Base-by-base conservation (phyloP, 2,329 filamentous ascomycete genomes). In the Penicillium sp. region DNA sequence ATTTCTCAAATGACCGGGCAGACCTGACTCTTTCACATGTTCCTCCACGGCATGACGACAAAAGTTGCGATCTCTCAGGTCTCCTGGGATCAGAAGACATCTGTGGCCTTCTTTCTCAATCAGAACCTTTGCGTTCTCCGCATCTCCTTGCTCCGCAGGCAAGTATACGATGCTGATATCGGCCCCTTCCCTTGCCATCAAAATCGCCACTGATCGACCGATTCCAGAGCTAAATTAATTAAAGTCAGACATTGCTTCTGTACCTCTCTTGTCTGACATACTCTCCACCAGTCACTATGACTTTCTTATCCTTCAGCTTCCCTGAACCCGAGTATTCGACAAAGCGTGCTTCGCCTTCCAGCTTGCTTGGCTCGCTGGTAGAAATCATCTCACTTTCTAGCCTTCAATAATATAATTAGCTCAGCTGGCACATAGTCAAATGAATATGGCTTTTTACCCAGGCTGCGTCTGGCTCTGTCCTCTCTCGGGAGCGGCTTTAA, bases 281-380 rank as follows among this genome's bases (percentile, higher is more conserved):
- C 72, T 77, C 75, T 50, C 75, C 75, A 2, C 74, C 74, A 0
- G 74, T 77, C 41, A 78, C 74, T 6, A 77, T 50, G 2, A 69
- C 72, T 28, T 74, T 76, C 50, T 66, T 68, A 6, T 66, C 69
- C 22, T 66, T 66, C 30, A 78, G 56, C 44, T 75, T 76, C 11
- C 64, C 66, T 1, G 69, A 70, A 0, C 71, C 72, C 15, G 57
- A 42, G 52, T 70, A 70, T 36, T 67, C 62, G 4, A 52, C 31
- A 14, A 63, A 59, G 0, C 39, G 37, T 0, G 40, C 52, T 5
- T 37, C 37, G 1, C 48, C 39, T 23, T 65, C 61, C 4, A 65
- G 39, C 18, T 59, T 63, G 3, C 59, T 61, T 6, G 59, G 37
- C 47, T 64, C 61, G 37, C 60, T 65, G 6, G 57, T 41, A 0